Conservation (phyloP, 495 filamentous ascomycete genomes). For the Entonaema liquescens region DNA sequence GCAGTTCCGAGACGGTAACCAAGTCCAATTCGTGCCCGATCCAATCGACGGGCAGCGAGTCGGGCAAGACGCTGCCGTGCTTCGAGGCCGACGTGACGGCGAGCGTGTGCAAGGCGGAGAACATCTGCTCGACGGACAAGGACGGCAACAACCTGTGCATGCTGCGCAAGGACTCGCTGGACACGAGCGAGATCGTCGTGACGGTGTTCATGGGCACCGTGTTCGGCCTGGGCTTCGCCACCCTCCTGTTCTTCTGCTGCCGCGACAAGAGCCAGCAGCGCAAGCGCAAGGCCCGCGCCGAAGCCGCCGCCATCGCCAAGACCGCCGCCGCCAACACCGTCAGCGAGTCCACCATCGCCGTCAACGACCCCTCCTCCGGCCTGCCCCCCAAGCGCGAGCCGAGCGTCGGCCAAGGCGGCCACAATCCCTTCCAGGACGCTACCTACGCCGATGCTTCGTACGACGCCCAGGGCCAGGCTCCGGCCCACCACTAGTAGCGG, state of each 20-base stretch:
- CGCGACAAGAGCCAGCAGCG: constrained; percentile 48
- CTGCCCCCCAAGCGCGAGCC: not conserved
- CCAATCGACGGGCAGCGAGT: constrained; percentile 46
- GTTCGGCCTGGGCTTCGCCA: constrained; percentile 41
- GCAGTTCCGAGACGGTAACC: constrained; percentile 49
- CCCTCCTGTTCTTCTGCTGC: constrained; percentile 54
- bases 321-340: constrained; percentile 46
- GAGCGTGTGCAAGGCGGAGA: constrained; percentile 53
- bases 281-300: constrained; percentile 43
- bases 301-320: constrained; percentile 51
- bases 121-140: constrained; percentile 52
- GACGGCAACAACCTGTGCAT: constrained; percentile 54
- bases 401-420: not conserved
- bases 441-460: not conserved
- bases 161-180: constrained; percentile 48
- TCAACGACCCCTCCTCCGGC: not conserved
- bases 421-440: not conserved
- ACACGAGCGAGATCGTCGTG: constrained; percentile 51
- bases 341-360: constrained; percentile 40
- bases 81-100: constrained; percentile 45
- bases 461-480: not conserved
- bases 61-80: constrained; percentile 49
- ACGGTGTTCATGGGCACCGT: constrained; percentile 51
- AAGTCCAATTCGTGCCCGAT: constrained; percentile 49
- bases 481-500: not conserved